These are phyloP conservation scores for Gossypium arboreum DNA, from an alignment of 345 rosid genomes.

Conservation along the genomic window DNA sequence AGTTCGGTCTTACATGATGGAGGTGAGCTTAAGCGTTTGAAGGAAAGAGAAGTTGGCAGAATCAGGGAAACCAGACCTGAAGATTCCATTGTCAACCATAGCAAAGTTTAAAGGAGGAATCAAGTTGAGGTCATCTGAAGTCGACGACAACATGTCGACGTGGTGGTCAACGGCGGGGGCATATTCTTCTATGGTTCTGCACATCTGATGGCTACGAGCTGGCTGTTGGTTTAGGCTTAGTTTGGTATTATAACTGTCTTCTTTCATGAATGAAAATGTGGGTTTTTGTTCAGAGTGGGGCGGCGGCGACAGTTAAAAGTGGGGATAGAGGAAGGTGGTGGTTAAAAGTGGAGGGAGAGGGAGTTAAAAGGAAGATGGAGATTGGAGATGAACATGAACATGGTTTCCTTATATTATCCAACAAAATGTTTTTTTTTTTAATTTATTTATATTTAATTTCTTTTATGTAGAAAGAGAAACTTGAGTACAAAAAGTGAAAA, in stretches of 20 bases:
- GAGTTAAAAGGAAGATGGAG: neutral
- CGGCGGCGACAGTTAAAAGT: neutral
- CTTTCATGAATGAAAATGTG: slow-evolving; percentile 19
- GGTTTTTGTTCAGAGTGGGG: neutral
- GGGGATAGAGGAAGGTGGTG: neutral
- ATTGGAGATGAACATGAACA: neutral
- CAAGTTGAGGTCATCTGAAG: slow-evolving; percentile 43
- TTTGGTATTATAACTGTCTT: slow-evolving; percentile 10
- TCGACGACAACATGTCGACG: slow-evolving; percentile 22
- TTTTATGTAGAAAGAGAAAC: neutral
- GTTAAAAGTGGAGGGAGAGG: neutral
- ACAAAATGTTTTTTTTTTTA: neutral
- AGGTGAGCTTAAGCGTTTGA: slow-evolving; percentile 81
- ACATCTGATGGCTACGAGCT: slow-evolving; percentile 24
- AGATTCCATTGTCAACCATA: slow-evolving; percentile 89
- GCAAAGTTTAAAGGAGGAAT: slow-evolving; percentile 89
- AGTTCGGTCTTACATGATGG: slow-evolving; percentile 70
- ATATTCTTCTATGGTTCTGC: slow-evolving; percentile 49
- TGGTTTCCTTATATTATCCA: slow-evolving; percentile 9
- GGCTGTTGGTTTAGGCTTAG: neutral
- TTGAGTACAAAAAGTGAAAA: too few species aligned
- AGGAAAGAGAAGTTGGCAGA: slow-evolving; percentile 84
- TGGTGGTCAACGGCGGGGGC: slow-evolving; percentile 50
- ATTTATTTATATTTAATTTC: neutral
- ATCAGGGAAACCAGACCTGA: slow-evolving; percentile 95